Base-by-base conservation (phyloP, 2,329 filamentous ascomycete genomes). In the Paecilomyces dactylethromorphus region DNA sequence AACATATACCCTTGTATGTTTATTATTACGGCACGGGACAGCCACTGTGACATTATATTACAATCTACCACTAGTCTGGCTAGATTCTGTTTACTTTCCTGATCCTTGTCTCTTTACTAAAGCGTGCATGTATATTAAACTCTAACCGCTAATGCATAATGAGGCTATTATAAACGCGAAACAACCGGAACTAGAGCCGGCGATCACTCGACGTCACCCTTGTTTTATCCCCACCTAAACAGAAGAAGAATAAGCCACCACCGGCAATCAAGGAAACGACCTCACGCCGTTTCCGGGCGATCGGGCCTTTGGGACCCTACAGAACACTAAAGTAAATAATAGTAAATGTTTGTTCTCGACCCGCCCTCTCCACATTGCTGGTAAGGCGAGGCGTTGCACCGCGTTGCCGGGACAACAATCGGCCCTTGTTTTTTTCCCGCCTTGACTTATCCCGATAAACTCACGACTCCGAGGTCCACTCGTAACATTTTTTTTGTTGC, bases 361-460 rank as follows among this genome's bases (percentile, higher is more conserved):
- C 35, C 35, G 10, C 50, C 21, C 12, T 29, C 18, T 52, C 53
- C 53, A 51, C 58, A 63, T 58, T 26, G 13, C 39, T 45, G 39
- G 39, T 18, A 45, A 45, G 26, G 26, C 26, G 26, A 45, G 32
- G 39, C n/a, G 39, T 45, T 18, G n/a, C 39, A n/a, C 24, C 53
- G 32, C 35, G 73, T 76, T 76, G 74, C 73, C 68, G 60, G 64
- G 70, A 63, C 71, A 74, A 76, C 73, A 74, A 76, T 76, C 74
- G 60, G 63, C 55, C 61, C 60, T 60, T 32, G 50, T 56, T 59
- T 53, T 52, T 56, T 58, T 54, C 21, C 45, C 32, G 54, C 55
- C 33, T 51, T 56, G 39, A 7, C 21, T 57, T 57, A 56, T 49
- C 33, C 39, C 35, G 56, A 45, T 53, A 58, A 57, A 21, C 13